A percentile compares a stretch with the other conserved stretches of the same genome.
Evolutionary conservation across 768 basidiomycete species (phyloP).

Genomic region (Cubamyces sp.): DNA sequence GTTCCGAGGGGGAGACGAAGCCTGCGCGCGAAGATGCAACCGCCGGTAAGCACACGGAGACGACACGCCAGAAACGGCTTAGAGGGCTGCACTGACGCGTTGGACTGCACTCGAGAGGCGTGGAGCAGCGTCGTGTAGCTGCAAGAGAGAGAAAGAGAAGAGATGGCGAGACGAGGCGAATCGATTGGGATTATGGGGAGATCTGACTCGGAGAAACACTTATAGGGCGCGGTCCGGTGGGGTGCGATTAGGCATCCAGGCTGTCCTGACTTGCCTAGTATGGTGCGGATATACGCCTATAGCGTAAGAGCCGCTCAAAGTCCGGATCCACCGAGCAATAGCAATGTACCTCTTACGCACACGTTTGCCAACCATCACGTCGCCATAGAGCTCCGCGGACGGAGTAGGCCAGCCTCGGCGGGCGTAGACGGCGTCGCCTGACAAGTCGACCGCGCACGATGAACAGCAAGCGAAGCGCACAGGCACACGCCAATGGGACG

Average conservation of each 20-base stretch:
- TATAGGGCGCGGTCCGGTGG: slow-evolving; percentile 19
- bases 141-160: neutral
- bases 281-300: slow-evolving; percentile 12
- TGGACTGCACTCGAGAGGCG: neutral
- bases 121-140: neutral
- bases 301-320: slow-evolving; percentile 23
- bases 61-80: slow-evolving; percentile 5
- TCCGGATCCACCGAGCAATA: slow-evolving; percentile 20
- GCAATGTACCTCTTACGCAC: slow-evolving; percentile 3
- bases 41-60: slow-evolving; percentile 16
- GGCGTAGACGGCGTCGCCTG: slow-evolving; percentile 16
- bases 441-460: neutral
- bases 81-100: slow-evolving; percentile 9
- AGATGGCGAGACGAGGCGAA: neutral
- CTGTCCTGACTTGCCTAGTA: slow-evolving; percentile 7
- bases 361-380: slow-evolving; percentile 7
- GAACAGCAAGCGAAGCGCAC: neutral
- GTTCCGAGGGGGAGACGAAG: slow-evolving; percentile 6
- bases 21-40: neutral
- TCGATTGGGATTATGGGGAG: slow-evolving; percentile 18
- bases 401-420: slow-evolving; percentile 16
- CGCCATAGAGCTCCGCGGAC: slow-evolving; percentile 5
- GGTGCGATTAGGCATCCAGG: slow-evolving; percentile 15
- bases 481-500: neutral
- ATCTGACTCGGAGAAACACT: slow-evolving; percentile 18